Conservation (phyloP, 306 rosid genomes). For the Dryas alaskensis region DNA sequence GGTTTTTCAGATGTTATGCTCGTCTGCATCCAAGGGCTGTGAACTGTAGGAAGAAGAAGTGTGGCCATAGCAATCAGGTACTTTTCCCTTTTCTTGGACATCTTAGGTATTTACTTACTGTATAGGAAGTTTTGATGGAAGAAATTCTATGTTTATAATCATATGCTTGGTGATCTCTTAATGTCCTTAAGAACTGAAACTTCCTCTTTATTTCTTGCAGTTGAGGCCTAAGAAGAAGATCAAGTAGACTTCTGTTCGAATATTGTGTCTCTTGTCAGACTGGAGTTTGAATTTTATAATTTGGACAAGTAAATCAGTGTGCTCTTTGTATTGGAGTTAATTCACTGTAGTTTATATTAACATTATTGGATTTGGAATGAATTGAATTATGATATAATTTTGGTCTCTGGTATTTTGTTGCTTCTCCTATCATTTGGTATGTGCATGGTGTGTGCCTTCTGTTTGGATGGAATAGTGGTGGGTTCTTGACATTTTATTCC, state of each 20-base stretch:
- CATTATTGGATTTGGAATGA: background rate
- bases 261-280: background rate
- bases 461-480: too few species aligned
- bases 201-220: conserved; percentile 30
- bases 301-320: background rate
- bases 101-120: background rate
- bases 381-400: background rate
- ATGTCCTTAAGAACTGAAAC: background rate
- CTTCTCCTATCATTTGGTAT: background rate
- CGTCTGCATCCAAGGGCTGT: conserved; percentile 83
- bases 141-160: background rate
- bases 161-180: background rate
- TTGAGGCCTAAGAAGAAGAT: conserved; percentile 91
- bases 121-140: background rate
- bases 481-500: too few species aligned
- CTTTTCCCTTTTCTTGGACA: background rate
- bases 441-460: too few species aligned
- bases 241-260: conserved; percentile 37
- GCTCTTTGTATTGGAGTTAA: background rate
- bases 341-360: background rate
- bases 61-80: conserved; percentile 86
- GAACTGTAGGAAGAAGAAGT: conserved; percentile 78
- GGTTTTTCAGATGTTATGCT: conserved; percentile 57
- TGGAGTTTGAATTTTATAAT: background rate
- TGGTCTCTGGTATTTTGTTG: background rate